Conservation (phyloP, 257 asterid genomes). For the Lantana camara region DNA sequence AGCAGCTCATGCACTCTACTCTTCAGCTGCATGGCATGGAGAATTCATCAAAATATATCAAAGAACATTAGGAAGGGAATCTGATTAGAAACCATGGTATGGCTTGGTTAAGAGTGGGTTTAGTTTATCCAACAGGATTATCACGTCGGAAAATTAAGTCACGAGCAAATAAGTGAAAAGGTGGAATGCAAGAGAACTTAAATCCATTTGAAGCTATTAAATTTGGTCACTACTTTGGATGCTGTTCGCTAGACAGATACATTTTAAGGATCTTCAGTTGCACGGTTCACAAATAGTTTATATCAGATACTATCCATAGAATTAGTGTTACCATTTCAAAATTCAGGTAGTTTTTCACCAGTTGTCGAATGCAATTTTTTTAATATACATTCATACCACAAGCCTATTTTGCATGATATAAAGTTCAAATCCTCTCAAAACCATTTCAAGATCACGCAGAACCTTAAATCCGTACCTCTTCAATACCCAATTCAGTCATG, state of each 20-base stretch:
- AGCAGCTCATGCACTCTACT: slow-evolving; percentile 71
- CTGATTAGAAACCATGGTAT: too few relatives aligned
- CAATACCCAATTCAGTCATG: slow-evolving; percentile 61
- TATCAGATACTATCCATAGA: slow-evolving; percentile 1
- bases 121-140: too few relatives aligned
- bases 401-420: neutral
- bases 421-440: slow-evolving; percentile 2
- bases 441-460: slow-evolving; percentile 22
- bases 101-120: too few relatives aligned
- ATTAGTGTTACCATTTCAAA: slow-evolving; percentile 11
- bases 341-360: neutral
- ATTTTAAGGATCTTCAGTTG: neutral
- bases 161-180: too few relatives aligned
- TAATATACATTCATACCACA: neutral
- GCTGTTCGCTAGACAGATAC: too few relatives aligned
- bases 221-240: too few relatives aligned
- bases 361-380: neutral
- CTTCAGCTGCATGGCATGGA: slow-evolving; percentile 58
- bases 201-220: too few relatives aligned
- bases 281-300: neutral
- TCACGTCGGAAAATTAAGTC: too few relatives aligned
- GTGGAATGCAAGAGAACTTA: too few relatives aligned
- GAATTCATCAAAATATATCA: slow-evolving; percentile 4
- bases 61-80: slow-evolving; percentile 1
- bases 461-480: slow-evolving; percentile 53